A percentile compares a stretch with the other conserved stretches of the same genome.
Evolutionary conservation across 257 asterid species (phyloP).

Genomic region (Jaltomata sinuosa): DNA sequence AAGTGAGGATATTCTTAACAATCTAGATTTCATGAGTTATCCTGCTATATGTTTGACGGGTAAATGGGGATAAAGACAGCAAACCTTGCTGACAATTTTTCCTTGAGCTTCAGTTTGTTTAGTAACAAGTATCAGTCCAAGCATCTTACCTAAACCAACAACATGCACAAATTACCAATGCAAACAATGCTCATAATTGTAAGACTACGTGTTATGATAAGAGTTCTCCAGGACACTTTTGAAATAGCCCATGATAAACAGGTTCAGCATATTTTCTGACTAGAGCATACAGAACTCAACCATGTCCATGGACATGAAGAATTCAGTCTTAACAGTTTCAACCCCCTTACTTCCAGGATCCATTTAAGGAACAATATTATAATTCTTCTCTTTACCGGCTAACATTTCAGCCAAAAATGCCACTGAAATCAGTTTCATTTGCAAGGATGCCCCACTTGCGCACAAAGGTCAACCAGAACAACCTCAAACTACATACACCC

Average conservation of each 20-base stretch:
- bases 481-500: background rate
- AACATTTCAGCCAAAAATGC: background rate
- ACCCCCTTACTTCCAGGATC: background rate
- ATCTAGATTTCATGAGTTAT: background rate
- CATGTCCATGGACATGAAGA: background rate
- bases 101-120: constrained; percentile 94
- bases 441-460: background rate
- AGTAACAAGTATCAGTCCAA: constrained; percentile 86
- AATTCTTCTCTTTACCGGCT: background rate
- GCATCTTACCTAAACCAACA: constrained; percentile 65
- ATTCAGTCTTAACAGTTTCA: background rate
- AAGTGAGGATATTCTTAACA: background rate
- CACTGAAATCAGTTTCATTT: background rate
- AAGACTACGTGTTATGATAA: background rate
- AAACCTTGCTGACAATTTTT: constrained; percentile 92
- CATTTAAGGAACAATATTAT: background rate
- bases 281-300: background rate
- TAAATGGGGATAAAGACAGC: background rate
- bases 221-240: background rate
- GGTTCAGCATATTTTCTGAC: background rate
- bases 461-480: background rate
- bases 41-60: background rate
- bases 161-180: background rate
- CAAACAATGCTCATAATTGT: background rate
- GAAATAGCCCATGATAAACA: background rate